Conservation (phyloP, 441 rosid species). For the Lepidium campestre region DNA sequence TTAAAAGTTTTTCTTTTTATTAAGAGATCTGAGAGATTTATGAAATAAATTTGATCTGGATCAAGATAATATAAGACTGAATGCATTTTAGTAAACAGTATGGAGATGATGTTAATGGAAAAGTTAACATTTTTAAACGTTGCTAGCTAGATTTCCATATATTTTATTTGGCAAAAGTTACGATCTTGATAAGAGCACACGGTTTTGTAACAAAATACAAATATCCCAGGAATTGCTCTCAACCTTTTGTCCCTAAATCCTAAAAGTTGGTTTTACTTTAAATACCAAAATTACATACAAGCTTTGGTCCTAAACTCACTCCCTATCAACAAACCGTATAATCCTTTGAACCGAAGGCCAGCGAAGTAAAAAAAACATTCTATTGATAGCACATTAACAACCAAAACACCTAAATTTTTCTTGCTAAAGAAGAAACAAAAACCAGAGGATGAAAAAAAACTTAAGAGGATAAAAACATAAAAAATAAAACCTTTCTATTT, state of each 20-base stretch:
- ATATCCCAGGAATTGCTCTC: slow-evolving; percentile 39
- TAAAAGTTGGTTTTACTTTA: slow-evolving; percentile 20
- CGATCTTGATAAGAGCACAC: slow-evolving; percentile 1
- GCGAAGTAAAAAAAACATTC: slow-evolving; percentile 27
- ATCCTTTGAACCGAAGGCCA: slow-evolving; percentile 26
- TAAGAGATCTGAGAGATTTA: not conserved
- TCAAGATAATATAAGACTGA: not conserved
- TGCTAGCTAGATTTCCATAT: not conserved
- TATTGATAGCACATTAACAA: slow-evolving; percentile 28
- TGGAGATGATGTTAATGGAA: not conserved
- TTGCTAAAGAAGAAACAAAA: slow-evolving; percentile 26
- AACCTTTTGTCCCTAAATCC: slow-evolving; percentile 32
- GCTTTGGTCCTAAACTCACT: slow-evolving; percentile 47
- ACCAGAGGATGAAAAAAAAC: slow-evolving; percentile 2
- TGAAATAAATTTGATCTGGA: not conserved
- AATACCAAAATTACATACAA: slow-evolving; percentile 26
- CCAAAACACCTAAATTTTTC: slow-evolving; percentile 27
- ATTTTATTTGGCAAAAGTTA: too few relatives aligned
- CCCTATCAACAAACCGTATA: slow-evolving; percentile 35
- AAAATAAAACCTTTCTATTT: slow-evolving; percentile 15
- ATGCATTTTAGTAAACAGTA: not conserved
- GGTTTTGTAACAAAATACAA: slow-evolving; percentile 1
- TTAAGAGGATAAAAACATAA: not conserved
- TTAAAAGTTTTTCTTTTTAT: not conserved
- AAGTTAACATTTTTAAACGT: not conserved